Base-by-base conservation (phyloP, 2,329 filamentous ascomycete species). In the Hymenoscyphus scutula region DNA sequence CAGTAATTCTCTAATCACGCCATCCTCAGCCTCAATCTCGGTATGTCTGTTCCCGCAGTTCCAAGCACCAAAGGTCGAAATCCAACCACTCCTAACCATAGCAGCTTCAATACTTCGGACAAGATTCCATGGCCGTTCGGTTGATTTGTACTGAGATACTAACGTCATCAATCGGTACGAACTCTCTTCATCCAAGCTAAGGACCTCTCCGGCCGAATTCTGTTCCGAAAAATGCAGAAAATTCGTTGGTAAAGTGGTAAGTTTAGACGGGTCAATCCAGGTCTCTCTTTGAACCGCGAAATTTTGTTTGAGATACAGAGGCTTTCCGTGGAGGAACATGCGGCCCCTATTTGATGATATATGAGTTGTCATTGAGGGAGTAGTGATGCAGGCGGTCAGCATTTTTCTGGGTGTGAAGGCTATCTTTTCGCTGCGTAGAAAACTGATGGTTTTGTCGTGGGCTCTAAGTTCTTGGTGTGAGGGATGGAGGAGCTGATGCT, bases 381-480 rank as follows among this genome's bases (percentile, higher is more conserved):
- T 48, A 3, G 10, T 6, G 41, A 10, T n/a, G 6, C 7, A 19
- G 1, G 41, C 7, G 41, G 41, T 10, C 2, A 48, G 41, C 1
- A 48, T n/a, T 11, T 4, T 19, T 11, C 8, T 48, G n/a, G 41
- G n/a, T 23, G 41, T 48, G n/a, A 48, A 48, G 6, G 41, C n/a
- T 48, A 48, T 48, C 17, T 48, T 48, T 48, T 48, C 41, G 41
- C 41, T 23, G 41, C 41, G 41, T n/a, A 48, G 41, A n/a, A 48
- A 48, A 17, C 41, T 19, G n/a, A 48, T 10, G 17, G 41, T 48
- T 48, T 48, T 7, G 19, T 48, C 41, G 41, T 48, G 10, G 41
- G 41, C 17, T 7, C n/a, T 8, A 1, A 48, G 19, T 48, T 48
- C 41, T 23, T 48, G 41, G 17, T n/a, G 41, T 1, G 41, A 48